These are phyloP conservation scores for Wickerhamiella sorbophila DNA, from an alignment of 805 yeast species.

Conservation along the genomic window DNA sequence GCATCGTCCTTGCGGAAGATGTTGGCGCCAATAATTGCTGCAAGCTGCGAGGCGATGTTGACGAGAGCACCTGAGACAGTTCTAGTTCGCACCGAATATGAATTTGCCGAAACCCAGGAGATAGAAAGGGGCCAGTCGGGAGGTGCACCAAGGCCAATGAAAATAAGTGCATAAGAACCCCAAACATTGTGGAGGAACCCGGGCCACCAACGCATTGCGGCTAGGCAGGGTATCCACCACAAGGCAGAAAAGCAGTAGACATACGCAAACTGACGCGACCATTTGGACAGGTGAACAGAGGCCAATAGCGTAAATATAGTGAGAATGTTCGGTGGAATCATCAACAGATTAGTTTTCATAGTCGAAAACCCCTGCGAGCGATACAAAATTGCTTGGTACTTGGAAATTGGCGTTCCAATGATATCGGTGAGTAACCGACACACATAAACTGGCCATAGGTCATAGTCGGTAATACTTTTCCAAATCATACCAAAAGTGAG, in stretches of 20 bases:
- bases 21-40: slow-evolving; percentile 38
- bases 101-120: slow-evolving; percentile 44
- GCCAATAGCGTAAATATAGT: slow-evolving; percentile 17
- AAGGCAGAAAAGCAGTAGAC: slow-evolving; percentile 9
- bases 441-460: slow-evolving; percentile 43
- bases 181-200: slow-evolving; percentile 17
- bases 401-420: slow-evolving; percentile 26
- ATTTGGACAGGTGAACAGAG: slow-evolving; percentile 9
- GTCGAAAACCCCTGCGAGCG: slow-evolving; percentile 37
- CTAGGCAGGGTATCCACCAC: slow-evolving; percentile 14
- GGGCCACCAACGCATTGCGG: slow-evolving; percentile 17
- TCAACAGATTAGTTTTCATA: slow-evolving; percentile 36
- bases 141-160: slow-evolving; percentile 20
- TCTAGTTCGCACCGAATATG: slow-evolving; percentile 48
- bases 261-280: slow-evolving; percentile 9
- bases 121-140: slow-evolving; percentile 16
- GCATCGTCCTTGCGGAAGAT: slow-evolving; percentile 43
- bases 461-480: slow-evolving; percentile 33
- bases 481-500: slow-evolving; percentile 30
- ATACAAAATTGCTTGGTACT: slow-evolving; percentile 38
- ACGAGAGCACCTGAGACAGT: slow-evolving; percentile 52
- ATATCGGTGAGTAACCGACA: slow-evolving; percentile 34
- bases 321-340: slow-evolving; percentile 33
- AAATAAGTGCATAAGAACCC: slow-evolving; percentile 22
- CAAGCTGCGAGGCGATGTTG: slow-evolving; percentile 51